Base-by-base conservation (phyloP, 83 land plant species). In the Diphasiastrum complanatum region DNA sequence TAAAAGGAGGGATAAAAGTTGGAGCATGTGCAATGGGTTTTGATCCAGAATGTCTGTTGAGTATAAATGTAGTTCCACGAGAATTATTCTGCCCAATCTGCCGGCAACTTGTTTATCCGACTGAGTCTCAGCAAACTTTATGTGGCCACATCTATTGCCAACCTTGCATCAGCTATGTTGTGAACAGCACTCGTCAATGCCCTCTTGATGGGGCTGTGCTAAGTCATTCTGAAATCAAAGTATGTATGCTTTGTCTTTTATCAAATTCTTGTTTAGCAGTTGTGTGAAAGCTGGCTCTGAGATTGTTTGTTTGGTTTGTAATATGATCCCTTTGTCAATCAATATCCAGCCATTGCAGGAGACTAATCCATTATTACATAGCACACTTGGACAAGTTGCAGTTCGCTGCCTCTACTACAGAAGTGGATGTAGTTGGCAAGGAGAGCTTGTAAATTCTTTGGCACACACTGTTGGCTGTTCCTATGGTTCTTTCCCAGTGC, bases 1-100 rank as follows among this genome's bases (percentile, higher is more conserved):
- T n/a, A n/a, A n/a, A n/a, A n/a, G n/a, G n/a, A n/a, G n/a, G n/a
- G n/a, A n/a, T n/a, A n/a, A n/a, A n/a, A n/a, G n/a, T n/a, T n/a
- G n/a, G n/a, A n/a, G n/a, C n/a, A n/a, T n/a, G n/a, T n/a, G n/a
- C 59, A 31, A 86, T 86, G 91, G 87, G 91, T 1, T 86, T 86
- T 55, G 91, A 86, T 68, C 78, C 73, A 6, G 91, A 86, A 67
- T 83, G 91, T 77, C 80, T 83, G 46, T 4, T 78, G 28, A 81
- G 78, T 51, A 81, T 81, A 20, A 82, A 86, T 22, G 66, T 79
- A 19, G 73, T 83, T 8, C 80, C 84, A 8, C 83, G 91, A 40
- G 91, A 86, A 61, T 83, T 76, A 40, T 86, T 78, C 40, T 86
- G 91, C 41, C 87, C 91, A 18, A 81, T 86, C 2, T 86, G 91